Base-by-base conservation (phyloP, 192 early-diverging fungal genomes). In the Podila verticillata region DNA sequence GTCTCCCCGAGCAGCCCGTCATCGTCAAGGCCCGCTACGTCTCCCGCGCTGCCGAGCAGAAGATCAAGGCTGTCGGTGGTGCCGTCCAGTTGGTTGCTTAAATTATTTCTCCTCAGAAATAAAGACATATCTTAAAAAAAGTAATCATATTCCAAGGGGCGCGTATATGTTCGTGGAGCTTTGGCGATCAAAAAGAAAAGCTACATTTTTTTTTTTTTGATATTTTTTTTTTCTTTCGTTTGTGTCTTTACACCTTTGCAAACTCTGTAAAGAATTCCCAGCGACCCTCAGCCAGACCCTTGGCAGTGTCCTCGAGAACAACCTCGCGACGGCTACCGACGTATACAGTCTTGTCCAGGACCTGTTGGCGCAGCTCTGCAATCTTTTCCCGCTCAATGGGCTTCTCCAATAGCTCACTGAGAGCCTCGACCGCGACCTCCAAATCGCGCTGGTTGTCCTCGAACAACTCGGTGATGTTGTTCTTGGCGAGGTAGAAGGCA, bases 1-100 rank as follows among this genome's bases (percentile, higher is more conserved):
- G 87, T 74, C 90, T 99, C 65, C 93, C 94, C 82, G 83, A 87
- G 63, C 88, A 92, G 74, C 96, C 98, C 79, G 91, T 97, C 87
- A 97, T 99, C 81, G 93, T 99, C 86, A 96, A 96, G 88, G 89
- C 98, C 72, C 90, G 96, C 67, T 96, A 89, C 73, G 94, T 99
- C 81, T 94, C 93, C 83, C 88, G 91, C 84, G 84, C 87, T 79
- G 98, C 98, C 57, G 98, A 99, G 92, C 90, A 97, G 89, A 99
- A 99, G 95, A 98, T 99, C 91, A 95, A 97, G 89, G 93, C 89
- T 81, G 96, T 89, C 80, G 98, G 98, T 89, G 98, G 98, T 86
- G 91, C 84, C 72, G 88, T 89, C 66, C 83, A 89, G 71, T 85
- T 89, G 65, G 77, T 89, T 82, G 86, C 88, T 74, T 89, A 87